These are phyloP conservation scores for Aspergillus sp. DNA, from an alignment of 2,329 filamentous ascomycete genomes.

Conservation along the genomic window DNA sequence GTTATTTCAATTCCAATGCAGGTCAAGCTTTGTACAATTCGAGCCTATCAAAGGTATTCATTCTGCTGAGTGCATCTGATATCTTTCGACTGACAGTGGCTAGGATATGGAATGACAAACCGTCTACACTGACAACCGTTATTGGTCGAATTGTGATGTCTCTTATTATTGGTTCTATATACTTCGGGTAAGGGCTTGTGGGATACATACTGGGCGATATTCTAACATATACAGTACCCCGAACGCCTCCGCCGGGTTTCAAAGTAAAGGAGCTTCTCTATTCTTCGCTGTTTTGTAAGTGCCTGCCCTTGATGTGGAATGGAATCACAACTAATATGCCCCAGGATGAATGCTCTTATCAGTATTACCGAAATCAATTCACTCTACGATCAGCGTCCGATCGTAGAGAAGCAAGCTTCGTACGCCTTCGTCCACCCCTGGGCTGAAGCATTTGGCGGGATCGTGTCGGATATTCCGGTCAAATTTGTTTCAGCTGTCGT, in stretches of 20 bases:
- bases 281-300: constrained; percentile 88
- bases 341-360: constrained; percentile 55
- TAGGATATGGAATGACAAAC: constrained; percentile 71
- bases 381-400: constrained; percentile 83
- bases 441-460: constrained; percentile 79
- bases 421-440: constrained; percentile 91
- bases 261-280: constrained; percentile 72
- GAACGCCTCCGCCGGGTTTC: constrained; percentile 69
- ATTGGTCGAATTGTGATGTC: constrained; percentile 70
- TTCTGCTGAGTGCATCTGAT: not conserved
- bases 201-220: not conserved
- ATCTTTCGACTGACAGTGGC: constrained; percentile 11
- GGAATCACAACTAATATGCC: not conserved
- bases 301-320: not conserved
- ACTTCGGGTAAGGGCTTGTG: constrained; percentile 26
- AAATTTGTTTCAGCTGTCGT: constrained; percentile 70
- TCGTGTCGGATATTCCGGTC: constrained; percentile 83
- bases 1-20: constrained; percentile 77
- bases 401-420: constrained; percentile 85
- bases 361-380: constrained; percentile 75
- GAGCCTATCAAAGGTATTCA: constrained; percentile 67
- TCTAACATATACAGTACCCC: constrained; percentile 66
- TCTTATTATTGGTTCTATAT: constrained; percentile 68
- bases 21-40: constrained; percentile 74
- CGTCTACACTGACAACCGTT: constrained; percentile 66